Percentiles rank a stretch among this genome's conserved stretches.
phyloP scores from a whole-genome alignment of 2,329 filamentous ascomycete species.

The Monosporascus cannonballus region DNA sequence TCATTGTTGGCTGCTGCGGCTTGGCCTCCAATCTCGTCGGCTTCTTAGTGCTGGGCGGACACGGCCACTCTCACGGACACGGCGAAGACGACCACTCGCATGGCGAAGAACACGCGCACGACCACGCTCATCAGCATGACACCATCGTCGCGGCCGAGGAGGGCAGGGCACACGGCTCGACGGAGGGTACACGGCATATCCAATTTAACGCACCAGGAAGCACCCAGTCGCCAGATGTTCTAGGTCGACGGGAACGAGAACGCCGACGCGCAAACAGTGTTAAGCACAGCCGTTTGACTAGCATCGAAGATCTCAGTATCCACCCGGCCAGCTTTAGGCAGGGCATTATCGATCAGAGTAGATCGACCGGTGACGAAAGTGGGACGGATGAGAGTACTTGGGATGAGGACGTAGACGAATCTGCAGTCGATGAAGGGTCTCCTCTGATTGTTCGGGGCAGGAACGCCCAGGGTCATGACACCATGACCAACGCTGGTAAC shows the following conservation, averaged over 20 bases:
- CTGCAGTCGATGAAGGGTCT: conserved; percentile 29
- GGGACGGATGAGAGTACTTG: conserved; percentile 48
- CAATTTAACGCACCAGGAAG: conserved; percentile 31
- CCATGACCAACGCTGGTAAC: conserved; percentile 19
- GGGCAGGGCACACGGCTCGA: conserved; percentile 38
- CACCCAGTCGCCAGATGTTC: conserved; percentile 21
- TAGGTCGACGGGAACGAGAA: conserved; percentile 33
- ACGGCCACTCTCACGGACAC: conserved; percentile 73
- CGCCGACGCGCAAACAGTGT: conserved; percentile 40
- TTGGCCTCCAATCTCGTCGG: conserved; percentile 84
- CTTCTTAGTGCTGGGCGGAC: conserved; percentile 86
- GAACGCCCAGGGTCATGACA: conserved; percentile 19
- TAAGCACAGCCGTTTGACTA: conserved; percentile 54
- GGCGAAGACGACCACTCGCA: conserved; percentile 45
- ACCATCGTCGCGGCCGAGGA: conserved; percentile 41
- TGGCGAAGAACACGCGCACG: conserved; percentile 46
- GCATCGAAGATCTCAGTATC: conserved; percentile 70
- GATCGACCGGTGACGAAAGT: conserved; percentile 50
- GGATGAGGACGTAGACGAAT: conserved; percentile 36
- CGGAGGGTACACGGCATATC: conserved; percentile 32
- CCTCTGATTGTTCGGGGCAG: conserved; percentile 26
- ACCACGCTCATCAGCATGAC: conserved; percentile 35
- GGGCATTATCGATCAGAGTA: conserved; percentile 82
- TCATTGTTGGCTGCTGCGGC: conserved; percentile 82
- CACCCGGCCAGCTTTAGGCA: conserved; percentile 88